phyloP scores from a whole-genome alignment of 2,329 filamentous ascomycete genomes.

The Septoria petroselini region DNA sequence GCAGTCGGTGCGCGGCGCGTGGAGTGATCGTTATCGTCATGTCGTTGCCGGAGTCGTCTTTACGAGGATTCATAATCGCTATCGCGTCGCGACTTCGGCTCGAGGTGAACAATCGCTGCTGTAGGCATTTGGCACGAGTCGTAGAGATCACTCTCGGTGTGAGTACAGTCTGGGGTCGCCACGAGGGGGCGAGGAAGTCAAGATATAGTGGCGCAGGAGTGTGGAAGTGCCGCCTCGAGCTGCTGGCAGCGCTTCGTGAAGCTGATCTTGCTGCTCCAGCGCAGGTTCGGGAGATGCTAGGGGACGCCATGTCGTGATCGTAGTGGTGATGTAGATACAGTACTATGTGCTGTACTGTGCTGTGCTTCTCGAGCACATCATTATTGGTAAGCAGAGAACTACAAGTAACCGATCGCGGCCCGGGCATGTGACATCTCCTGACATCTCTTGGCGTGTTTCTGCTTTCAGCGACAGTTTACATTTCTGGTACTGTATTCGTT shows the following conservation, averaged over 20 bases:
- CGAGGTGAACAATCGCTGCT: background rate
- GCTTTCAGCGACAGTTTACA: too few relatives aligned
- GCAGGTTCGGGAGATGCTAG: conserved; percentile 21
- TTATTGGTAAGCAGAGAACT: conserved; percentile 15
- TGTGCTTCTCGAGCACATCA: background rate
- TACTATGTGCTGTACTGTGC: too few relatives aligned
- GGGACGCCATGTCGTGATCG: conserved; percentile 16
- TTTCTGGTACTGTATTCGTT: too few relatives aligned
- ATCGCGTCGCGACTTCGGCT: conserved; percentile 21
- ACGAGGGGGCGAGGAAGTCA: conserved; percentile 38
- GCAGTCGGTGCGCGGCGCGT: conserved; percentile 70
- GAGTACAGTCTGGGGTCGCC: conserved; percentile 16
- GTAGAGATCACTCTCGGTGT: background rate
- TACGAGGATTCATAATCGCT: conserved; percentile 65
- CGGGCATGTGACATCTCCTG: too few relatives aligned
- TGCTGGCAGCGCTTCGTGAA: background rate
- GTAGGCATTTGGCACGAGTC: background rate
- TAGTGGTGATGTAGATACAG: background rate
- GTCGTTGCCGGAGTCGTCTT: conserved; percentile 78
- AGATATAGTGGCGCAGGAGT: conserved; percentile 34
- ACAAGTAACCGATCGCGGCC: too few relatives aligned
- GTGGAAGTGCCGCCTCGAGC: conserved; percentile 16
- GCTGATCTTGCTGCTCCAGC: conserved; percentile 17
- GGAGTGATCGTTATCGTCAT: conserved; percentile 82
- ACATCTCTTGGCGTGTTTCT: too few relatives aligned